Percentiles rank a stretch among this genome's conserved stretches.
Conservation (phyloP, 2,329 filamentous ascomycete species). For the Verticillium albo-atrum region DNA sequence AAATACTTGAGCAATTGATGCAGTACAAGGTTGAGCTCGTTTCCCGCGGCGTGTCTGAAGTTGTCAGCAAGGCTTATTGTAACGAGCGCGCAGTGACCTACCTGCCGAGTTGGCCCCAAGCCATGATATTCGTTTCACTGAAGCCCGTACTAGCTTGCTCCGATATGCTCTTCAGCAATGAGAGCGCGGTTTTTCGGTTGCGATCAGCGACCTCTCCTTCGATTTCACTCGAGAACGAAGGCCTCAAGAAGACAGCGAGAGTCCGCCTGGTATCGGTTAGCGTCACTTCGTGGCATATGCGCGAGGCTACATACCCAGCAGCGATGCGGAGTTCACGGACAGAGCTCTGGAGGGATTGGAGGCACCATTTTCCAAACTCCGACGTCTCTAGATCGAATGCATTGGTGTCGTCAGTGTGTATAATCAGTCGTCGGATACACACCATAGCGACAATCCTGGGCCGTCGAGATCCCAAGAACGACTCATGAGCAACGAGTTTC, state of each 20-base stretch:
- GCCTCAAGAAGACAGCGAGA: slow-evolving; percentile 60
- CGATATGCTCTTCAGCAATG: slow-evolving; percentile 67
- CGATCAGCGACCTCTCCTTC: slow-evolving; percentile 43
- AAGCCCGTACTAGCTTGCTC: slow-evolving; percentile 63
- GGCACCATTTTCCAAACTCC: slow-evolving; percentile 70
- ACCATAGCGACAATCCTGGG: slow-evolving; percentile 68
- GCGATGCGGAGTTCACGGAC: slow-evolving; percentile 79
- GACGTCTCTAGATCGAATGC: slow-evolving; percentile 66
- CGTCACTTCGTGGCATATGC: slow-evolving; percentile 1
- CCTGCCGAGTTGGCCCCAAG: slow-evolving; percentile 80
- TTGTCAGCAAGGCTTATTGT: slow-evolving; percentile 2
- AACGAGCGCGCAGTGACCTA: slow-evolving; percentile 27
- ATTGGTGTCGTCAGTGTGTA: slow-evolving; percentile 56
- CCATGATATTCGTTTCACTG: slow-evolving; percentile 80
- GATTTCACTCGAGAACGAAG: slow-evolving; percentile 19
- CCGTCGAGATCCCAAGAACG: slow-evolving; percentile 50
- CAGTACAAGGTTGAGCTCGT: slow-evolving; percentile 82
- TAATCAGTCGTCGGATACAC: slow-evolving; percentile 62
- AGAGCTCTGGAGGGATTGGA: slow-evolving; percentile 78
- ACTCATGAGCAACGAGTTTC: slow-evolving; percentile 37
- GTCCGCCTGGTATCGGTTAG: slow-evolving; percentile 45
- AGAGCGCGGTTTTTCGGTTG: slow-evolving; percentile 67
- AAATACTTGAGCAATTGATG: slow-evolving; percentile 82
- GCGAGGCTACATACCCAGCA: slow-evolving; percentile 53
- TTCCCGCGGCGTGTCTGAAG: slow-evolving; percentile 62